Conservation (phyloP, 1,139 yeast species). For the Kazachstania sp. region DNA sequence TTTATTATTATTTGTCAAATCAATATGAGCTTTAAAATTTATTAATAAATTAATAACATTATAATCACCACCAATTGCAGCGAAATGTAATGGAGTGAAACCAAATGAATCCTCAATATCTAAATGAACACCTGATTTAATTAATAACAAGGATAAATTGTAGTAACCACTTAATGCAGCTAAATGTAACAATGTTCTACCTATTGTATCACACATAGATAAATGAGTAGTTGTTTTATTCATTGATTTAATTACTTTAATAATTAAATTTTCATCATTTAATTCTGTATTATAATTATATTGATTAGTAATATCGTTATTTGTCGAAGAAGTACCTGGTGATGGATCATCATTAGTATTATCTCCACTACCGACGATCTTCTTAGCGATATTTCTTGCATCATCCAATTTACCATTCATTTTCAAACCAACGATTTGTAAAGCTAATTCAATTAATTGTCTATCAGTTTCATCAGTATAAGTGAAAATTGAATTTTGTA, state of each 20-base stretch:
- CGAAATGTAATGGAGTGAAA: constrained; percentile 78
- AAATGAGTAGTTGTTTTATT: constrained; percentile 50
- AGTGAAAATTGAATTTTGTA: constrained; percentile 48
- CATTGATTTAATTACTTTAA: constrained; percentile 52
- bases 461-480: constrained; percentile 89
- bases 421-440: constrained; percentile 88
- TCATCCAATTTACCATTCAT: constrained; percentile 93
- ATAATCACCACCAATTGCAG: constrained; percentile 66
- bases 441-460: constrained; percentile 82
- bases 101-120: constrained; percentile 74
- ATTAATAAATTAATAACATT: constrained; percentile 33
- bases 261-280: constrained; percentile 49
- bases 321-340: not conserved
- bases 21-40: constrained; percentile 53
- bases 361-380: constrained; percentile 47
- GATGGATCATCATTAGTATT: not conserved
- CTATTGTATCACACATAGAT: constrained; percentile 71
- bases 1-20: constrained; percentile 45
- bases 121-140: constrained; percentile 72
- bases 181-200: constrained; percentile 80
- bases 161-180: constrained; percentile 69
- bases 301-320: not conserved
- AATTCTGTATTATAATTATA: not conserved
- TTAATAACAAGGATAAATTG: constrained; percentile 51
- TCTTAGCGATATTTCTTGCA: constrained; percentile 80